These are phyloP conservation scores for Grigorovia yakushimaensis DNA, from an alignment of 805 yeast genomes.

Conservation along the genomic window DNA sequence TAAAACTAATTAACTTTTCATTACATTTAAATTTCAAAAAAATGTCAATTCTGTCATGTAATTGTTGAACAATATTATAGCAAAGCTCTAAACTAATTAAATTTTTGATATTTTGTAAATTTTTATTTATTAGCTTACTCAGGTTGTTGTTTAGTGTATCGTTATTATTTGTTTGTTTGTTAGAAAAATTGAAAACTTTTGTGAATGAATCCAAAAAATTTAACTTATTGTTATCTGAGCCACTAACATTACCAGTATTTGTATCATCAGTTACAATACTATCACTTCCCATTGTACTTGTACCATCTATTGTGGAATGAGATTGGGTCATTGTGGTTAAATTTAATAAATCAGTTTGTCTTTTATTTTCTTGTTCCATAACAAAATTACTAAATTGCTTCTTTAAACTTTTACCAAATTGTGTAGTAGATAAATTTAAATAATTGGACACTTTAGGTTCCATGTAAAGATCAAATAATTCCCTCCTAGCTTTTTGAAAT, in stretches of 20 bases:
- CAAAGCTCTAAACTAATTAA: constrained; percentile 77
- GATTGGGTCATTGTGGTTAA: neutral
- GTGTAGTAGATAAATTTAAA: constrained; percentile 23
- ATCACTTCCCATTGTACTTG: neutral
- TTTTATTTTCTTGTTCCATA: constrained; percentile 25
- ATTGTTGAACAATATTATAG: constrained; percentile 57
- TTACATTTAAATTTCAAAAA: constrained; percentile 37
- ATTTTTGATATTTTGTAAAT: constrained; percentile 64
- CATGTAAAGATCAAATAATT: constrained; percentile 31
- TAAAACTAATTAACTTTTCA: constrained; percentile 13
- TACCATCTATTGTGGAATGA: neutral
- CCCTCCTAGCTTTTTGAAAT: constrained; percentile 23
- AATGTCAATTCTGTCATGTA: constrained; percentile 53
- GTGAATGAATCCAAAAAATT: constrained; percentile 58
- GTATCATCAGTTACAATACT: neutral
- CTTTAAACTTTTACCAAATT: constrained; percentile 23
- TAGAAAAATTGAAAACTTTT: constrained; percentile 43
- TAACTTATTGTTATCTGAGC: constrained; percentile 29
- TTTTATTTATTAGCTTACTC: constrained; percentile 63
- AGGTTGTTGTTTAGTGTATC: constrained; percentile 58
- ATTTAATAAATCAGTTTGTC: constrained; percentile 5
- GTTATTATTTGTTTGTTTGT: constrained; percentile 17
- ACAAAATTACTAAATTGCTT: constrained; percentile 20
- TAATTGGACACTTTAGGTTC: constrained; percentile 30
- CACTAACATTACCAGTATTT: constrained; percentile 4